phyloP scores from a whole-genome alignment of 768 basidiomycete genomes.

The Mycena belliarum region DNA sequence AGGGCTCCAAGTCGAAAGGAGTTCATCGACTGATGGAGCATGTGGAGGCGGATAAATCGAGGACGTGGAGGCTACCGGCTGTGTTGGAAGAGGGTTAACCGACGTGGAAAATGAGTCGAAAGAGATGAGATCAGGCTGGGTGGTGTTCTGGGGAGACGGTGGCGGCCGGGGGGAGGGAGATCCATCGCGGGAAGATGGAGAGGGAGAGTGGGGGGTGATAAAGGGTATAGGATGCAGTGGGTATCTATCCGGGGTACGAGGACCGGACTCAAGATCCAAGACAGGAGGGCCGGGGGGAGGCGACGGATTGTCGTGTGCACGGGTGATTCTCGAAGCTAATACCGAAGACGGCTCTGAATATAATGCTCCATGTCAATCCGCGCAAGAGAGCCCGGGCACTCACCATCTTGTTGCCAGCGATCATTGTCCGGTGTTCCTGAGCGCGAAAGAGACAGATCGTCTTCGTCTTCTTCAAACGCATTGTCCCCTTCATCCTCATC shows the following conservation, averaged over 20 bases:
- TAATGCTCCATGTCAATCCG: slow-evolving; percentile 13
- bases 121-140: slow-evolving; percentile 36
- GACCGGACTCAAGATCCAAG: slow-evolving; percentile 15
- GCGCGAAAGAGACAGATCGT: slow-evolving; percentile 32
- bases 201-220: slow-evolving; percentile 7
- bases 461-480: slow-evolving; percentile 31
- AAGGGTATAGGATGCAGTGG: slow-evolving; percentile 13
- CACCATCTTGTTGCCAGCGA: slow-evolving; percentile 44
- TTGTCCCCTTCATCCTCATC: slow-evolving; percentile 29
- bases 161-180: slow-evolving; percentile 7
- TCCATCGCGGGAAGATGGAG: slow-evolving; percentile 10
- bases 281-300: slow-evolving; percentile 47
- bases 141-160: slow-evolving; percentile 10
- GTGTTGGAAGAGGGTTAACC: slow-evolving; percentile 20
- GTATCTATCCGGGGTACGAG: slow-evolving; percentile 12
- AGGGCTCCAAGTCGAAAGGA: slow-evolving; percentile 26
- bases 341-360: slow-evolving; percentile 65
- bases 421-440: slow-evolving; percentile 54
- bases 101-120: slow-evolving; percentile 44
- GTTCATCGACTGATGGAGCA: slow-evolving; percentile 30
- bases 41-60: slow-evolving; percentile 6
- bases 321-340: slow-evolving; percentile 64
- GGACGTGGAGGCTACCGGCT: slow-evolving; percentile 20
- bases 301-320: slow-evolving; percentile 76
- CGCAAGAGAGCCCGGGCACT: slow-evolving; percentile 25